Percentiles rank a stretch among this genome's conserved stretches.
Evolutionary conservation across 179 eudicot species (phyloP).

Genomic region (Sideroxylon spinosum): DNA sequence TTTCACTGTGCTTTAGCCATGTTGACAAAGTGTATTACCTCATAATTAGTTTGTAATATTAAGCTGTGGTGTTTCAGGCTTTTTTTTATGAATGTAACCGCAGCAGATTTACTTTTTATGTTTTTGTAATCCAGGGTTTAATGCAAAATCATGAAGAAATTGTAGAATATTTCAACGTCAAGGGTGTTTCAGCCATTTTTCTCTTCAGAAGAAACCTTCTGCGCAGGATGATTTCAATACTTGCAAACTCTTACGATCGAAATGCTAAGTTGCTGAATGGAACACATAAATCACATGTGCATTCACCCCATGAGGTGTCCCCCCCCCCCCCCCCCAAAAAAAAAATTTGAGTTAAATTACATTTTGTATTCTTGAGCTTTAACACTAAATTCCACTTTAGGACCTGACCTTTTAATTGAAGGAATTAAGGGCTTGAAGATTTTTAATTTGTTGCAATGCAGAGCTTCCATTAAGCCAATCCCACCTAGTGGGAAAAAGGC

Average conservation of each 20-base stretch:
- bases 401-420: too few relatives aligned
- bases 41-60: not conserved
- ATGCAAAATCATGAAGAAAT: constrained; percentile 73
- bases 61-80: not conserved
- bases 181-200: constrained; percentile 72
- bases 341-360: too few relatives aligned
- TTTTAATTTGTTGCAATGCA: too few relatives aligned
- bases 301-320: constrained; percentile 67
- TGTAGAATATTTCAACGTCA: constrained; percentile 64
- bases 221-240: constrained; percentile 70
- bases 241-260: constrained; percentile 75
- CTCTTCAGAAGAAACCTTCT: constrained; percentile 80
- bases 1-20: too few relatives aligned
- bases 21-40: not conserved
- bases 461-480: too few relatives aligned
- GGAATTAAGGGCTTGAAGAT: too few relatives aligned
- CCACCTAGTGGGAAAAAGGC: too few relatives aligned
- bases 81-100: not conserved
- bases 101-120: not conserved
- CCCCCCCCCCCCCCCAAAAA: not conserved
- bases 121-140: constrained; percentile 52
- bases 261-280: constrained; percentile 65
- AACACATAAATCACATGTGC: constrained; percentile 93
- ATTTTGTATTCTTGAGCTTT: too few relatives aligned
- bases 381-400: too few relatives aligned